Evolutionary conservation across 2,329 filamentous ascomycete species (phyloP), one percentile per base, ranked within the genome.

Genomic region (Rhynchosporium agropyri): DNA sequence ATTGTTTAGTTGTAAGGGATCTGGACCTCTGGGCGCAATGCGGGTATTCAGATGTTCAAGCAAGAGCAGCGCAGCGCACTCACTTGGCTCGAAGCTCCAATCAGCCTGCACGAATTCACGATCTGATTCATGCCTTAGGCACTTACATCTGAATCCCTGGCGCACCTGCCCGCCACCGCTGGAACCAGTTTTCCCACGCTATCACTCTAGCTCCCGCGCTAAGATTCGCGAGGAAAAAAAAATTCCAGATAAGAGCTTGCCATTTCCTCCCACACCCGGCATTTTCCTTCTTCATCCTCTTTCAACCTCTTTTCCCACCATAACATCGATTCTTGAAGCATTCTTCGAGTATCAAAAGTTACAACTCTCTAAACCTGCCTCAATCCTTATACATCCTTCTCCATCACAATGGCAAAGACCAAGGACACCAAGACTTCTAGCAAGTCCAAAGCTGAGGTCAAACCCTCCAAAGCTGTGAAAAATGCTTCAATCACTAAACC

Each of bases 401-500:
- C 45, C 57, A 57, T 77, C 76, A 81, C 70, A 77, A 89, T 89
- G 87, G 85, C 81, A 76, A 89, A 89, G 79, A 78, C 81, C 61
- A 89, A 89, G 80, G 82, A 87, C 74, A 79, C 80, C 76, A 85
- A 85, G 78, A 84, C 77, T 73, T 75, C 74, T 70, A 73, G 77
- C 69, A 85, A 84, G 79, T 74, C 72, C 66, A 76, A 77, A 69
- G 72, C 81, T 72, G 79, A 82, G 69, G 76, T 79, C 72, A 80
- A 82, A 73, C 75, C 79, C 65, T 74, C 81, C 70, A 77, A 79
- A 72, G 74, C 78, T 70, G 85, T 87, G 77, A 91, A 90, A 81
- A 82, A 82, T 71, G 86, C 81, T 69, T 84, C 84, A 68, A 81
- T 90, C 72, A 84, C 83, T 79, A 92, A 92, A 82, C 75, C 86